phyloP scores from a whole-genome alignment of 1,139 yeast species.

The Yamadazyma friedrichii region DNA sequence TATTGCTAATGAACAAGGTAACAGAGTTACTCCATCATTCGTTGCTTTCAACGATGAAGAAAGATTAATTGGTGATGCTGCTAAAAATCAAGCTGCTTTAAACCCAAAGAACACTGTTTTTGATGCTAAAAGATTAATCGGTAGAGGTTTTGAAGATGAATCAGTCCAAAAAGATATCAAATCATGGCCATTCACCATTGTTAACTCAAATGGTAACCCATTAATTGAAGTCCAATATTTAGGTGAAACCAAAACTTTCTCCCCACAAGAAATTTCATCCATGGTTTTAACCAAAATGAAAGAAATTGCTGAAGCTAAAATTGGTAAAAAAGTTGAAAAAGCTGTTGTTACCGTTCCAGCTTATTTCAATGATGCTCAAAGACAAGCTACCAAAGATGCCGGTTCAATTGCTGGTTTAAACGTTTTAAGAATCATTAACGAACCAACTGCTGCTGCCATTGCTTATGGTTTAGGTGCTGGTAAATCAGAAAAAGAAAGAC shows the following conservation, averaged over 20 bases:
- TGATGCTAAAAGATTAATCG: slow-evolving; percentile 91
- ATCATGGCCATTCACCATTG: slow-evolving; percentile 45
- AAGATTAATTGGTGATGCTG: slow-evolving; percentile 98
- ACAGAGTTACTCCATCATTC: slow-evolving; percentile 91
- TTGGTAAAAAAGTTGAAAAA: slow-evolving; percentile 41
- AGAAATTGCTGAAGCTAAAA: slow-evolving; percentile 47
- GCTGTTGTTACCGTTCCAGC: slow-evolving; percentile 54
- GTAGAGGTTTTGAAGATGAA: slow-evolving; percentile 44
- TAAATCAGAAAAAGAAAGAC: slow-evolving; percentile 73
- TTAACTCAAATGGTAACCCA: slow-evolving; percentile 82
- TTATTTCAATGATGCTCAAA: slow-evolving; percentile 49
- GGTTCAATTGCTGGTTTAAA: slow-evolving; percentile 51
- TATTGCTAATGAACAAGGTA: slow-evolving; percentile 55
- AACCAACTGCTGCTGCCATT: slow-evolving; percentile 53
- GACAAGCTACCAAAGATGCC: slow-evolving; percentile 53
- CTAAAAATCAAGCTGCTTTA: slow-evolving; percentile 98
- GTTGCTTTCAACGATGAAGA: slow-evolving; percentile 97
- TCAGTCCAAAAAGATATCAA: slow-evolving; percentile 44
- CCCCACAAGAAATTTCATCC: slow-evolving; percentile 96
- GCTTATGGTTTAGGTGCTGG: slow-evolving; percentile 57
- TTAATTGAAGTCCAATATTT: slow-evolving; percentile 89
- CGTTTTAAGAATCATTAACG: slow-evolving; percentile 49
- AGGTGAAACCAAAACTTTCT: slow-evolving; percentile 90
- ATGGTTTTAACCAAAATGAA: slow-evolving; percentile 80
- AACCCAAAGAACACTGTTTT: slow-evolving; percentile 96